These are phyloP conservation scores for Decorospora gaudefroyi DNA, from an alignment of 2,329 filamentous ascomycete species.

Conservation along the genomic window DNA sequence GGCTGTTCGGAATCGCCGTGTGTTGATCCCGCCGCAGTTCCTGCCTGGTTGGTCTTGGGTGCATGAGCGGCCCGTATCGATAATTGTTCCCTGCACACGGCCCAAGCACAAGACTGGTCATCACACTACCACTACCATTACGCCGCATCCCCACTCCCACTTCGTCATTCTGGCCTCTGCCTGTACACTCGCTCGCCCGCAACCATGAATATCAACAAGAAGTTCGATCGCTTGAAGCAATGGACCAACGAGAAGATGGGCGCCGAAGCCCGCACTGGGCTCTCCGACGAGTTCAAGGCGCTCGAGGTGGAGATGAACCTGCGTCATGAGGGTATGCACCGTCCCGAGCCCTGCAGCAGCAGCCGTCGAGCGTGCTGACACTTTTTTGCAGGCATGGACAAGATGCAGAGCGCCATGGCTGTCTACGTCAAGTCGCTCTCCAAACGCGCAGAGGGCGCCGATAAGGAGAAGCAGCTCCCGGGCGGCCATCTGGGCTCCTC, in stretches of 20 bases:
- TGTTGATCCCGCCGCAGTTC: conserved; percentile 14
- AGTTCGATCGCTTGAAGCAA: conserved; percentile 94
- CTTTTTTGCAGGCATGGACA: conserved; percentile 73
- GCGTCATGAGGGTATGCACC: conserved; percentile 74
- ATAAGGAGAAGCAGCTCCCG: conserved; percentile 84
- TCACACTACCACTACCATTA: conserved; percentile 17
- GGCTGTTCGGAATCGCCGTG: conserved; percentile 1
- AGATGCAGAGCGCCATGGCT: conserved; percentile 82
- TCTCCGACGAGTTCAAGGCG: conserved; percentile 88
- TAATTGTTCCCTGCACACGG: conserved; percentile 20
- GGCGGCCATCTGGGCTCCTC: conserved; percentile 78
- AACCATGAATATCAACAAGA: conserved; percentile 73
- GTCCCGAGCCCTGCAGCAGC: conserved; percentile 9
- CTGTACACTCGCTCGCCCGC: conserved; percentile 15
- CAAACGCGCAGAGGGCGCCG: conserved; percentile 80
- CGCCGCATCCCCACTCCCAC: conserved; percentile 23
- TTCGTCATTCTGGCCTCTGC: conserved; percentile 14
- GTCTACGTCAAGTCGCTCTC: conserved; percentile 86
- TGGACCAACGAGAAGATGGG: conserved; percentile 98
- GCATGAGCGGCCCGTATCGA: conserved; percentile 21
- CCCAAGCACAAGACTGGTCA: conserved; percentile 23
- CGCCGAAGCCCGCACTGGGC: conserved; percentile 80
- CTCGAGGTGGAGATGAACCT: conserved; percentile 89
- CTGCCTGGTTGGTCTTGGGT: conserved; percentile 18
- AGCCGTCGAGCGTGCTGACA: conserved; percentile 10